Evolutionary conservation across 164 flowering plant genomes (phyloP), one percentile per base, ranked within the genome.

Genomic region (Vitis amurensis): DNA sequence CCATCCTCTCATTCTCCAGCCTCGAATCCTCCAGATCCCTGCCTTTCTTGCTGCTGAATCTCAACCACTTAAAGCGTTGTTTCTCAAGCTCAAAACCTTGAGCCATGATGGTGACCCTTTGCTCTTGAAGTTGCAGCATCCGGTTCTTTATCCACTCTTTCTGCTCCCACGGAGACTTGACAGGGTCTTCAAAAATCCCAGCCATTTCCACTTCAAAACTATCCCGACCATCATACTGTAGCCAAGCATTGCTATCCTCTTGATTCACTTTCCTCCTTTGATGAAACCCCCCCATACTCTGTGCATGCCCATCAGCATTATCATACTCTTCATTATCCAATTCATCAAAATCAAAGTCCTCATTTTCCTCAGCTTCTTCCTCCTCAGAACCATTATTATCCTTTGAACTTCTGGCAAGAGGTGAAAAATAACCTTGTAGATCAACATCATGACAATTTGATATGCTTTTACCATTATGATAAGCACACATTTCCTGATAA

Each of bases 401-500:
- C 55, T 72, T 81, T n/a, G 74, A 71, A 64, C 66, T 60, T 13
- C 63, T 64, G 27, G 27, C 44, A 3, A 37, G 44, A 37, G 44
- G 27, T 23, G 27, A 37, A 37, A 37, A 37, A 6, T 3, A 37
- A 3, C 44, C 44, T 6, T 37, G 44, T 0, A 37, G 44, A 37
- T 37, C 44, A 37, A 78, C 55, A 59, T 89, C 87, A 47, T 74
- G 76, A 65, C 77, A 76, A 62, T 72, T 68, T 10, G 85, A 86
- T 37, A 83, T 77, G 63, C 67, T 78, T 17, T 82, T 83, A 31
- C 91, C 88, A 73, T 83, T 89, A 66, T 87, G 91, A 70, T 84
- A 87, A 68, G 93, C 84, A 74, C 89, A 89, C 85, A 89, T 89
- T 71, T 89, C 93, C 74, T 77, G 62, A 58, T 85, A 87, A 73